Base-by-base conservation (phyloP, 108 stramenopile genomes). In the Cylindrotheca closterium region DNA sequence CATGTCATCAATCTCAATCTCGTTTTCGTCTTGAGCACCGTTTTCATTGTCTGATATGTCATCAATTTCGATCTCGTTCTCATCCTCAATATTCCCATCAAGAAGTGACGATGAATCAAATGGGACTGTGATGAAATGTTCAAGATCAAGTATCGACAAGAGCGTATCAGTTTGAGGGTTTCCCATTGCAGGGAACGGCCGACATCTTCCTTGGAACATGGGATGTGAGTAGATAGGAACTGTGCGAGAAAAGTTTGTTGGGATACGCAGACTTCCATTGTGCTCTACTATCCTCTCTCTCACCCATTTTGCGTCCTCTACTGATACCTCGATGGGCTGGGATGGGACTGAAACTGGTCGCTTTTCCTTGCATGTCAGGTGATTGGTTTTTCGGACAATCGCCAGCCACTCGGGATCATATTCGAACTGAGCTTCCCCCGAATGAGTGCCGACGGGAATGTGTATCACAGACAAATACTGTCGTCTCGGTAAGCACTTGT, bases 401-500 rank as follows among this genome's bases (percentile, higher is more conserved):
- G 93, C 88, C 23, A 97, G 68, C 94, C 96, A 95, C 47, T 86
- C 81, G 2, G 74, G 55, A 68, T 97, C 94, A 65, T 94, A 97
- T 58, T 81, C 76, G n/a, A 91, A 63, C 60, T 65, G 73, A 29
- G 67, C 28, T 27, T 59, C 58, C 32, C 67, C 71, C 30, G 26
- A 22, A 7, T 1, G 12, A 30, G 60, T 53, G 60, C 48, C n/a
- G 23, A 60, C 30, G 26, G 53, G 19, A 21, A 96, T 33, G 47
- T 93, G 74, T 23, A 95, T 27, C 30, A 99, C 75, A 60, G 96
- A 93, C 2, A 98, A 74, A 60, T 93, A 96, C 2, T 89, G 85
- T 26, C 97, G 80, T 46, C 95, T 70, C 4, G 98, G 99, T 28
- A 99, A 67, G 65, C 96, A 97, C 70, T 99, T 99, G 79, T 99